Conservation (phyloP, 73 alveolate genomes). For the Paramecium primaurelia region DNA sequence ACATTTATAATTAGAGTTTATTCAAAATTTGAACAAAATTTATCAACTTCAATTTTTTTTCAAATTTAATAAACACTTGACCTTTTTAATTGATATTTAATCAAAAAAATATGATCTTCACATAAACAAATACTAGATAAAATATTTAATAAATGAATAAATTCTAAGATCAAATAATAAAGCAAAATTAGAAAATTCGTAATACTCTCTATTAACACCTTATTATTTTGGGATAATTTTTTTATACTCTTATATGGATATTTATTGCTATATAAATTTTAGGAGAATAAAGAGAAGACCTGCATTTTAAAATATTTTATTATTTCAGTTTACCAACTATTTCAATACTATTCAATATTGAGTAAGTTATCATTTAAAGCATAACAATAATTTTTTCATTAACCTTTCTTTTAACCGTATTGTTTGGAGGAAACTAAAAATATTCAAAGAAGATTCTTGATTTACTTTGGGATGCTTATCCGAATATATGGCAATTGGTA, state of each 20-base stretch:
- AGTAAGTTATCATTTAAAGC: not conserved
- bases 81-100: not conserved
- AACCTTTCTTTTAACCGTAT: not conserved
- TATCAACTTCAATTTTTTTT: not conserved
- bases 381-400: not conserved
- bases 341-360: not conserved
- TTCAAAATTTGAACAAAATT: not conserved
- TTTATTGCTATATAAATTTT: not conserved
- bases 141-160: not conserved
- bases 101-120: not conserved
- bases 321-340: not conserved
- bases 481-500: not conserved
- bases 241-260: not conserved
- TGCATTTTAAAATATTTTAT: not conserved
- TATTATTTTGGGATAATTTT: not conserved
- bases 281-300: not conserved
- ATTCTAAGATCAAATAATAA: not conserved
- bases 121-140: not conserved
- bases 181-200: not conserved
- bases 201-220: not conserved
- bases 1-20: not conserved
- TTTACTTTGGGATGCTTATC: not conserved
- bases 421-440: not conserved
- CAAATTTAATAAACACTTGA: not conserved
- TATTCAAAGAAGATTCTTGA: not conserved